A percentile compares a stretch with the other conserved stretches of the same genome.
phyloP scores from a whole-genome alignment of 1,139 yeast species.

The Torulaspora pretoriensis region DNA sequence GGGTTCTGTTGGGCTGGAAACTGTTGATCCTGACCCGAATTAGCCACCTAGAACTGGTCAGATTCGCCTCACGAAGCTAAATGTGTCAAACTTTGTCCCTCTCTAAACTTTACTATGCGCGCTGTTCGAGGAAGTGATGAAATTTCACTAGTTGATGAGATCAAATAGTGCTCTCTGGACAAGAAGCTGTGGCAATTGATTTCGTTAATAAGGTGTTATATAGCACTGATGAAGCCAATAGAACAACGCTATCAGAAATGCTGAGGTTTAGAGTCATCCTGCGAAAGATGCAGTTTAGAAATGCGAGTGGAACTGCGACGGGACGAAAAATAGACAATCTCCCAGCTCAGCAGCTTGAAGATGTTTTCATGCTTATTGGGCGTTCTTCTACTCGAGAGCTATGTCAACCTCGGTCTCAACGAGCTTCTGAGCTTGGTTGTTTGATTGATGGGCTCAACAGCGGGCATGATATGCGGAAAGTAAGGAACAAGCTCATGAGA shows the following conservation, averaged over 20 bases:
- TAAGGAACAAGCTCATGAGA: conserved; percentile 11
- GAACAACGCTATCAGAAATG: not conserved
- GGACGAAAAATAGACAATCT: not conserved
- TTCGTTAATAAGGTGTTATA: not conserved
- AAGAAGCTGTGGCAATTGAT: not conserved
- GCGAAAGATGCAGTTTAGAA: not conserved
- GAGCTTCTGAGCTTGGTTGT: conserved; percentile 7
- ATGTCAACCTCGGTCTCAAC: conserved; percentile 4
- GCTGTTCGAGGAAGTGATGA: not conserved
- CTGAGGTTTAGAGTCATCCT: not conserved
- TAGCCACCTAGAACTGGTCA: not conserved
- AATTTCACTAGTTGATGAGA: not conserved
- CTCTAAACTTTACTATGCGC: conserved; percentile 1
- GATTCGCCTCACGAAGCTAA: not conserved
- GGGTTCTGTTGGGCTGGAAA: not conserved
- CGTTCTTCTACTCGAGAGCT: conserved; percentile 1
- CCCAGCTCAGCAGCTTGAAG: conserved; percentile 2
- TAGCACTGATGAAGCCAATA: not conserved
- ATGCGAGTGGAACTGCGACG: not conserved
- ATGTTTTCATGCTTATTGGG: conserved; percentile 5
- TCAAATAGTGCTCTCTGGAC: not conserved
- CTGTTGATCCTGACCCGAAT: not conserved
- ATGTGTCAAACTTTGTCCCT: not conserved
- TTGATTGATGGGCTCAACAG: conserved; percentile 5
- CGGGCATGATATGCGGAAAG: conserved; percentile 13